Evolutionary conservation across 2,329 filamentous ascomycete species (phyloP).

Genomic region (Paracamarosporium sp.): DNA sequence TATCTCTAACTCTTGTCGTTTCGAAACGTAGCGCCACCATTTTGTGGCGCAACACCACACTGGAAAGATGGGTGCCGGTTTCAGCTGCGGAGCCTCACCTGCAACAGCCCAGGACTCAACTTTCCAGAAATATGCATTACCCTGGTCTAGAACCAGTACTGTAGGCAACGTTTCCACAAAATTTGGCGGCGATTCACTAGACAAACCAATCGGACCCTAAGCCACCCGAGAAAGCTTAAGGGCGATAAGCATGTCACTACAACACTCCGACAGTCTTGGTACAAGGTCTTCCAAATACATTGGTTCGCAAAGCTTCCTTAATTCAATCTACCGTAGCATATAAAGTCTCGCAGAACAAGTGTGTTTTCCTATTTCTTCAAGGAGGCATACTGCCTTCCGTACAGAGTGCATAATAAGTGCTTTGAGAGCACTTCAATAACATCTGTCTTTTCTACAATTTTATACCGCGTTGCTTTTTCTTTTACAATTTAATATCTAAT

Average conservation of each 20-base stretch:
- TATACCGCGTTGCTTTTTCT: not conserved
- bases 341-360: not conserved
- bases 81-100: not conserved
- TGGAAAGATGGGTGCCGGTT: not conserved
- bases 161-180: not conserved
- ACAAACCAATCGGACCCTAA: not conserved
- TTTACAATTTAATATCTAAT: constrained; percentile 14
- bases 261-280: constrained; percentile 6
- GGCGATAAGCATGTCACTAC: not conserved
- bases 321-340: not conserved
- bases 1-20: not conserved
- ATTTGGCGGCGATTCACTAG: not conserved
- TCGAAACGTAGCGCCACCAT: not conserved
- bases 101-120: not conserved
- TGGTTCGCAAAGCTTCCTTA: not conserved
- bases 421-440: not conserved
- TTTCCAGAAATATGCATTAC: not conserved
- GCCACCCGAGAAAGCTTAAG: not conserved
- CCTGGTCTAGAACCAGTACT: not conserved
- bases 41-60: not conserved
- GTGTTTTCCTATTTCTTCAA: not conserved
- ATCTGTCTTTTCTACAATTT: constrained; percentile 5
- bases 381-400: not conserved
- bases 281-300: constrained; percentile 5
- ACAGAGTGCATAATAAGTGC: not conserved